These are phyloP conservation scores for Suhomyces panamericanus DNA, from an alignment of 1,139 yeast species.

Conservation along the genomic window DNA sequence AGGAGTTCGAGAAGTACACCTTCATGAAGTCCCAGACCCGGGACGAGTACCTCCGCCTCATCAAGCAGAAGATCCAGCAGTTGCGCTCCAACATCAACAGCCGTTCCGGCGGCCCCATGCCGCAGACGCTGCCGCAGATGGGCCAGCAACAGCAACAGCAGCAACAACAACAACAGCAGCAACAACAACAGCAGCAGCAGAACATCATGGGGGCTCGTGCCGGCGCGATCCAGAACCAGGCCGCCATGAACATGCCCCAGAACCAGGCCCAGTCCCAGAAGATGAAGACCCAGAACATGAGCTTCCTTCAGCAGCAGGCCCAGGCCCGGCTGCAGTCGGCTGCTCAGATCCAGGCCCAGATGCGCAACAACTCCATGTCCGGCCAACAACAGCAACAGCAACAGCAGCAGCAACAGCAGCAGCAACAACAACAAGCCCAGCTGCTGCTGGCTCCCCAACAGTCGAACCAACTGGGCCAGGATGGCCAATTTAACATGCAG, in stretches of 20 bases:
- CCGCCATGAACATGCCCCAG: slow-evolving; percentile 2
- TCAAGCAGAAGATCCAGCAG: slow-evolving; percentile 44
- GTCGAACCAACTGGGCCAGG: not conserved
- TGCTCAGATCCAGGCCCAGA: slow-evolving; percentile 37
- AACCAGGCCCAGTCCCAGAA: slow-evolving; percentile 18
- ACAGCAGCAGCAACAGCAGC: slow-evolving; percentile 12
- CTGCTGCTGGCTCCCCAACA: slow-evolving; percentile 8
- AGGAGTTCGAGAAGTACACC: slow-evolving; percentile 46
- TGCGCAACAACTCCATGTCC: slow-evolving; percentile 16
- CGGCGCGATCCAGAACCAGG: slow-evolving; percentile 8
- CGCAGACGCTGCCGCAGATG: slow-evolving; percentile 17
- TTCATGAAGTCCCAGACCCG: slow-evolving; percentile 40
- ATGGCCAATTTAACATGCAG: slow-evolving; percentile 8
- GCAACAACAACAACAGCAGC: slow-evolving; percentile 7
- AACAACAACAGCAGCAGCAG: slow-evolving; percentile 5
- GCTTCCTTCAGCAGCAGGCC: slow-evolving; percentile 50
- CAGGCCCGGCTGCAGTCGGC: slow-evolving; percentile 50
- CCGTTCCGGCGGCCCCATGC: slow-evolving; percentile 19
- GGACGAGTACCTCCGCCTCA: slow-evolving; percentile 42
- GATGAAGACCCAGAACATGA: slow-evolving; percentile 23
- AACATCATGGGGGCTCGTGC: slow-evolving; percentile 7
- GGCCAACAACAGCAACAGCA: slow-evolving; percentile 9
- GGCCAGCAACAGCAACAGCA: slow-evolving; percentile 13
- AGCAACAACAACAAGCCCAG: slow-evolving; percentile 6
- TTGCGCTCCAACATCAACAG: slow-evolving; percentile 29